These are phyloP conservation scores for Astrothelium subdiscretum DNA, from an alignment of 495 filamentous ascomycete species.

Conservation along the genomic window DNA sequence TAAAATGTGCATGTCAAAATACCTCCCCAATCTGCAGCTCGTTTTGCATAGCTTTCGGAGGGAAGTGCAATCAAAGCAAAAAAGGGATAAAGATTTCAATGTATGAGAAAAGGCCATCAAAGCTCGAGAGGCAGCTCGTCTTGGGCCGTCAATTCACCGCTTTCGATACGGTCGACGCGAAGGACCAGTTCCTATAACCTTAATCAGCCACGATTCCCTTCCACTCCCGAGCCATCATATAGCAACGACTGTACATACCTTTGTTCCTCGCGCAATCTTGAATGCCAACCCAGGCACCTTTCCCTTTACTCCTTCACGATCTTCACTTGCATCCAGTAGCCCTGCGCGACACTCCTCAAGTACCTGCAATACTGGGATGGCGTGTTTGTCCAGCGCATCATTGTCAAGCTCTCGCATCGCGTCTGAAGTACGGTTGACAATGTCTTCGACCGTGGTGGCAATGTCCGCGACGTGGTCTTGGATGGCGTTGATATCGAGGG, in stretches of 20 bases:
- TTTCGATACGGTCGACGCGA: conserved; percentile 22
- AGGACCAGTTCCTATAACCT: conserved; percentile 19
- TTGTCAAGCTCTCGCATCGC: conserved; percentile 29
- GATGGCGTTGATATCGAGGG: conserved; percentile 54
- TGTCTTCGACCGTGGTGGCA: conserved; percentile 54
- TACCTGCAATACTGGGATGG: conserved; percentile 49
- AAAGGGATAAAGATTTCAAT: not conserved
- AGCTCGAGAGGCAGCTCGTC: not conserved
- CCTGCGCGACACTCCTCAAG: conserved; percentile 53
- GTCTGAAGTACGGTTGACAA: conserved; percentile 53
- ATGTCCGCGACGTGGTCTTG: conserved; percentile 61
- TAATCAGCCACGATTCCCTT: conserved; percentile 6
- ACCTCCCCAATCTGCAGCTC: not conserved
- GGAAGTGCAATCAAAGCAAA: too few relatives aligned
- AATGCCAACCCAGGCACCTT: conserved; percentile 75
- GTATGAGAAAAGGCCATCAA: too few relatives aligned
- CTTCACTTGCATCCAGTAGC: conserved; percentile 50
- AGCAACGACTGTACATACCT: conserved; percentile 13
- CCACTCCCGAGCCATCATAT: not conserved
- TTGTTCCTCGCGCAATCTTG: conserved; percentile 73
- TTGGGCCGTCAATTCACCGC: conserved; percentile 16
- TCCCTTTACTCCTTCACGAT: conserved; percentile 49
- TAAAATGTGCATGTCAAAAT: too few relatives aligned
- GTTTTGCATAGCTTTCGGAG: too few relatives aligned
- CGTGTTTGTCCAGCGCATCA: conserved; percentile 40